Base-by-base conservation (phyloP, 805 yeast species). In the Candida orba region DNA sequence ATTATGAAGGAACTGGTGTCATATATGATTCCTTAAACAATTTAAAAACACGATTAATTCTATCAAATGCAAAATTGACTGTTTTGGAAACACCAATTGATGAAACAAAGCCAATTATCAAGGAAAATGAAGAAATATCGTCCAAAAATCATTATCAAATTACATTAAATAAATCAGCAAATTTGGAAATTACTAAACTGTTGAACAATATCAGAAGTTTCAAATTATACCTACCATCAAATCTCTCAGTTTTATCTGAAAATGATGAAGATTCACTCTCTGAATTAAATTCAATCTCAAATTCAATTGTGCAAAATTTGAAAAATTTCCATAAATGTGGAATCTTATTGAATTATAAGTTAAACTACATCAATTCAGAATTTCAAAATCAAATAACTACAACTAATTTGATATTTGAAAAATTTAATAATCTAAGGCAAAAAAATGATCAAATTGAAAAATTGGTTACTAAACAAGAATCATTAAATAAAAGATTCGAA, bases 341-440 rank as follows among this genome's bases (percentile, higher is more conserved):
- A 0, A 46, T 65, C 1, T 46, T 56, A 23, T 41, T 73, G 36
- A 66, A 68, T 42, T 53, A 59, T 20, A 62, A 73, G 36, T 47
- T 72, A 0, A 39, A 40, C 3, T 60, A 63, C 33, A 78, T 74
- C 50, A 66, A 66, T 36, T 44, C 52, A 12, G 79, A 73, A 47
- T 55, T 73, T 15, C 57, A 62, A 4, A 60, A 63, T 17, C 81
- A 76, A 49, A 48, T 73, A 18, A 46, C 52, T 24, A 45, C 52
- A 14, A 41, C 66, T 1, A 44, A 51, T 29, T 58, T 60, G 8
- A 41, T 66, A 3, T 50, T 53, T 12, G 39, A 41, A 5, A 27
- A 37, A 6, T 18, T 58, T 20, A 43, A 49, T 15, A 48, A 51
- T 4, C 47, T 50, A 15, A 39, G 50, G 14, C 41, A 33, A 4